A percentile compares a stretch with the other conserved stretches of the same genome.
phyloP scores from a whole-genome alignment of 2,329 filamentous ascomycete genomes.

The Verticillium dahliae region DNA sequence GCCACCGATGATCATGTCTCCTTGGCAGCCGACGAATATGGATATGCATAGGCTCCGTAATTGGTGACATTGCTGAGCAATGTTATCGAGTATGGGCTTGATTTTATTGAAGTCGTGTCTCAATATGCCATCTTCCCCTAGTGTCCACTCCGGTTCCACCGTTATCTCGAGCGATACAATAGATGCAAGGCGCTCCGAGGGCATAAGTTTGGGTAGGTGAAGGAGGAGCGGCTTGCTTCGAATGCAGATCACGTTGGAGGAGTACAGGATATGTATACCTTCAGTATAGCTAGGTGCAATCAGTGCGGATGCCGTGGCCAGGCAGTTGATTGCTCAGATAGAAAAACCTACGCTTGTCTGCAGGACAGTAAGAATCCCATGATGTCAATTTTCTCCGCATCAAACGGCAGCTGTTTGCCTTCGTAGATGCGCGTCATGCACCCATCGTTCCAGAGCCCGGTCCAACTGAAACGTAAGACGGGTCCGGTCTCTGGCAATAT shows the following conservation, averaged over 20 bases:
- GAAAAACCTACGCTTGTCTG: conserved; percentile 14
- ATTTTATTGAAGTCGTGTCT: not conserved
- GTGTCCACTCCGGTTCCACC: not conserved
- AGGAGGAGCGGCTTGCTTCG: conserved; percentile 9
- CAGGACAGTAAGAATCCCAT: conserved; percentile 22
- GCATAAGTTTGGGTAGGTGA: conserved; percentile 10
- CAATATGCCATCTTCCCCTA: not conserved
- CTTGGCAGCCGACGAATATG: too few relatives aligned
- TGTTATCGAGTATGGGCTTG: not conserved
- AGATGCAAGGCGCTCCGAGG: conserved; percentile 5
- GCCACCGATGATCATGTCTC: not conserved
- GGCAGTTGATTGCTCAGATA: too few relatives aligned
- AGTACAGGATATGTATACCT: conserved; percentile 17
- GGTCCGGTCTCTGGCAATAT: not conserved
- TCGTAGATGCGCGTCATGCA: not conserved
- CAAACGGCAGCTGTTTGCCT: conserved; percentile 1
- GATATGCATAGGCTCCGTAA: not conserved
- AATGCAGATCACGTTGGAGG: conserved; percentile 19
- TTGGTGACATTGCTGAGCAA: not conserved
- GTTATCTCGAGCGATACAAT: conserved; percentile 12
- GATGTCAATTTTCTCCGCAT: conserved; percentile 14
- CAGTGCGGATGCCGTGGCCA: not conserved
- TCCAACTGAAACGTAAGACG: not conserved
- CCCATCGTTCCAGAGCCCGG: not conserved
- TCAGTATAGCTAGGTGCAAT: conserved; percentile 15